phyloP scores from a whole-genome alignment of 1,284 basidiomycete genomes.

The Pulchroboletus neoregius region DNA sequence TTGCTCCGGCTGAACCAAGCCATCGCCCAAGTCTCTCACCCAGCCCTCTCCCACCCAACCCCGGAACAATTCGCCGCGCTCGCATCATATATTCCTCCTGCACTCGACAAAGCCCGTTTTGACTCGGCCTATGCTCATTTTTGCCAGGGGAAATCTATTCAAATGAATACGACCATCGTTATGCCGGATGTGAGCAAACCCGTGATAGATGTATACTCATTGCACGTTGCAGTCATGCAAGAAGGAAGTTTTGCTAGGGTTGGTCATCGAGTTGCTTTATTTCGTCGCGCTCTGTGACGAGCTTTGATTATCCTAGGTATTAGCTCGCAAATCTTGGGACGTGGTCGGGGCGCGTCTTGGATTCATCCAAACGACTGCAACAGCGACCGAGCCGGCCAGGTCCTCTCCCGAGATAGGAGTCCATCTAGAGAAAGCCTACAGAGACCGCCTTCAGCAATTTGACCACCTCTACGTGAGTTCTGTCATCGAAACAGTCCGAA shows the following conservation, averaged over 20 bases:
- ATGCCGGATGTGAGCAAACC: slow-evolving; percentile 31
- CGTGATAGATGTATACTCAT: slow-evolving; percentile 30
- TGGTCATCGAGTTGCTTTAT: slow-evolving; percentile 12
- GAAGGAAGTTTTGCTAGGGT: slow-evolving; percentile 33
- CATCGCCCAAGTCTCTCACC: slow-evolving; percentile 23
- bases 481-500: slow-evolving; percentile 33
- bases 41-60: slow-evolving; percentile 15
- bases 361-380: slow-evolving; percentile 25
- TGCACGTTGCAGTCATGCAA: slow-evolving; percentile 35
- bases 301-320: slow-evolving; percentile 21
- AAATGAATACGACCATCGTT: slow-evolving; percentile 27
- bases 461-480: slow-evolving; percentile 35
- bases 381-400: slow-evolving; percentile 22
- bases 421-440: slow-evolving; percentile 30
- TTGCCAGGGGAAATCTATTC: slow-evolving; percentile 30
- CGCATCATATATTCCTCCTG: slow-evolving; percentile 30
- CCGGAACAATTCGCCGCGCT: slow-evolving; percentile 31
- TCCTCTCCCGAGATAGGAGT: slow-evolving; percentile 27
- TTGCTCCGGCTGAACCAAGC: slow-evolving; percentile 30
- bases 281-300: slow-evolving; percentile 5
- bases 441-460: slow-evolving; percentile 33
- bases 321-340: slow-evolving; percentile 29
- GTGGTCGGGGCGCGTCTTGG: slow-evolving; percentile 31
- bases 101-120: slow-evolving; percentile 31
- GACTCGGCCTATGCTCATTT: slow-evolving; percentile 31